Conservation (phyloP, 2,329 filamentous ascomycete species). For the Calonectria fujianensis region DNA sequence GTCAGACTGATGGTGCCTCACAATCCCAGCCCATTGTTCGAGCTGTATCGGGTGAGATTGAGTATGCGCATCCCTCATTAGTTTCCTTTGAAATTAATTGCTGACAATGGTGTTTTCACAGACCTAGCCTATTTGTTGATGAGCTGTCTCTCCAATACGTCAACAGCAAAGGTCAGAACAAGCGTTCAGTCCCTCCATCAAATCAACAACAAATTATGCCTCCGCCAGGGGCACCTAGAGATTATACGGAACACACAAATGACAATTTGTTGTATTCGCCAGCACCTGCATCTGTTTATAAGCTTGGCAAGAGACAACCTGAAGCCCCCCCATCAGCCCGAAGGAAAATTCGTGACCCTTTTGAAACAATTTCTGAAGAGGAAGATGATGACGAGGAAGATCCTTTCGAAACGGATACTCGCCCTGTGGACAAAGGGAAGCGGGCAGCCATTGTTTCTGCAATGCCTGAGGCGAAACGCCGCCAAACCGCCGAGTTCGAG, state of each 20-base stretch:
- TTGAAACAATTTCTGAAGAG: neutral
- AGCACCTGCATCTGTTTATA: conserved; percentile 40
- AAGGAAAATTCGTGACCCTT: conserved; percentile 28
- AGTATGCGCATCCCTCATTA: conserved; percentile 37
- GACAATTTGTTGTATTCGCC: conserved; percentile 44
- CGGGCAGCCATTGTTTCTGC: conserved; percentile 40
- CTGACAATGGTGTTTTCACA: conserved; percentile 37
- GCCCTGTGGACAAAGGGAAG: conserved; percentile 53
- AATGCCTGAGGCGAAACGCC: conserved; percentile 44
- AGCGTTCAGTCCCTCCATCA: conserved; percentile 42
- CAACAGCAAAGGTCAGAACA: conserved; percentile 33
- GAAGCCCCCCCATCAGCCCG: conserved; percentile 7
- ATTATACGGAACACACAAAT: conserved; percentile 51
- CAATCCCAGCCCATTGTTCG: conserved; percentile 55
- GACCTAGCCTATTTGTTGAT: conserved; percentile 49
- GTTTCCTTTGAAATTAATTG: neutral
- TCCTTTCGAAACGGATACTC: conserved; percentile 56
- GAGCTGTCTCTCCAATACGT: conserved; percentile 47
- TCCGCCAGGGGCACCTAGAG: conserved; percentile 45
- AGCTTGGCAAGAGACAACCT: neutral
- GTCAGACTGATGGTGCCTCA: conserved; percentile 46
- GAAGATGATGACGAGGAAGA: conserved; percentile 51
- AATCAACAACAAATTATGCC: conserved; percentile 48
- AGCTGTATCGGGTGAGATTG: conserved; percentile 39
- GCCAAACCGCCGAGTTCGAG: conserved; percentile 27